phyloP scores from a whole-genome alignment of 108 stramenopile species.

The Skeletonema grethae region DNA sequence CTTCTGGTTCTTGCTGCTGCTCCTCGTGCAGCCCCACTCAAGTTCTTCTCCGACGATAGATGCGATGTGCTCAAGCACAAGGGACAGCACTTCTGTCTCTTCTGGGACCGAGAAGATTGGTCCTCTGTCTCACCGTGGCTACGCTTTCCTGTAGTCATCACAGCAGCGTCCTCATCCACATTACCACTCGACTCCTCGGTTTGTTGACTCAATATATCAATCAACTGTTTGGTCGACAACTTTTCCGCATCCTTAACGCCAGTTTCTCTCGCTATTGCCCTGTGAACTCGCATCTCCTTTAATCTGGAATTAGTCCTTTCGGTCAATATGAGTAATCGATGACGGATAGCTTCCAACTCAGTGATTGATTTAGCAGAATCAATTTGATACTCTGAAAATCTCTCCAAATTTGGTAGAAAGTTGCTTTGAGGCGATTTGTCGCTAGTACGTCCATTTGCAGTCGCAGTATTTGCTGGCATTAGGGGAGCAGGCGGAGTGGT shows the following conservation, averaged over 20 bases:
- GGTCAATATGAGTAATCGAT: background rate
- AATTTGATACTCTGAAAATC: conserved; percentile 1
- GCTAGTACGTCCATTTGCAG: background rate
- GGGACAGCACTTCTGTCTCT: background rate
- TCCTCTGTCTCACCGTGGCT: background rate
- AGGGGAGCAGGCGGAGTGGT: background rate
- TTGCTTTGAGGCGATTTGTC: background rate
- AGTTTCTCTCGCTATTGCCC: background rate
- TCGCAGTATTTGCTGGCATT: background rate
- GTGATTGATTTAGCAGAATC: background rate
- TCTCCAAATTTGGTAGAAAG: background rate
- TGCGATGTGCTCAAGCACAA: background rate
- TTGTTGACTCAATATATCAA: background rate
- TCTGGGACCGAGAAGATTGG: background rate
- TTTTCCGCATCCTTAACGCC: background rate
- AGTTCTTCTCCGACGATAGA: background rate
- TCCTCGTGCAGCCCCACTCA: background rate
- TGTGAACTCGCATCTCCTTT: background rate
- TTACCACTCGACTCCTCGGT: background rate
- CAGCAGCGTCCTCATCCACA: background rate
- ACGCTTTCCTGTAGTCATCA: background rate
- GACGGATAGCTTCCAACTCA: conserved; percentile 2
- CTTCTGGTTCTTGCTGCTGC: background rate
- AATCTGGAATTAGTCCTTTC: background rate
- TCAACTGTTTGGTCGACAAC: background rate